These are phyloP conservation scores for Gossypium anomalum DNA, from an alignment of 345 rosid genomes.

Conservation along the genomic window DNA sequence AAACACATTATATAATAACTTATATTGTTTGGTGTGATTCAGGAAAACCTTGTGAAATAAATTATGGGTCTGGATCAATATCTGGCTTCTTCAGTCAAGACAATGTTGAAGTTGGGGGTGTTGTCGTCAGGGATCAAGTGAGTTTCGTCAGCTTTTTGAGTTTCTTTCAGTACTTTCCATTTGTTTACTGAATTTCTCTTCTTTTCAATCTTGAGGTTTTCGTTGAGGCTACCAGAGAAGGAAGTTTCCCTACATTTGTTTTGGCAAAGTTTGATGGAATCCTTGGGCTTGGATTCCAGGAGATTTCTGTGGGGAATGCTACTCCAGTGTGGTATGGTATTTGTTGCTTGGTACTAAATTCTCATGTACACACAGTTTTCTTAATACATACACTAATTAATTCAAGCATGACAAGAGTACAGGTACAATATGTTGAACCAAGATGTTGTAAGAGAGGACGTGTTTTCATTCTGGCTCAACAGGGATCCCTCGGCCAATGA, in stretches of 20 bases:
- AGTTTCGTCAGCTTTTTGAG: slow-evolving; percentile 3
- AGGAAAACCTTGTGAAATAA: slow-evolving; percentile 57
- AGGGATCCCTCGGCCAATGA: slow-evolving; percentile 37
- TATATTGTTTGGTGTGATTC: slow-evolving; percentile 1
- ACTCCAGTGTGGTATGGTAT: slow-evolving; percentile 57
- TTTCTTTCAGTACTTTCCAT: background rate
- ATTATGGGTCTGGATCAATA: slow-evolving; percentile 68
- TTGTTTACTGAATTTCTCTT: background rate
- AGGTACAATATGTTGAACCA: slow-evolving; percentile 75
- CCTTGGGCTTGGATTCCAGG: slow-evolving; percentile 76
- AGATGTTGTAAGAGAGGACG: slow-evolving; percentile 43
- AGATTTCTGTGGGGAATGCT: slow-evolving; percentile 60
- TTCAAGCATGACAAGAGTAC: slow-evolving; percentile 8
- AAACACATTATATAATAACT: background rate
- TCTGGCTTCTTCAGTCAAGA: slow-evolving; percentile 78
- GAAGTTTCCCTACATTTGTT: slow-evolving; percentile 42
- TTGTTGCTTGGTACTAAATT: slow-evolving; percentile 4
- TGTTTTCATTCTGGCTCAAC: slow-evolving; percentile 82
- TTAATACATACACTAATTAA: slow-evolving; percentile 4
- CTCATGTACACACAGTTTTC: background rate
- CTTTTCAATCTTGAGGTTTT: slow-evolving; percentile 40
- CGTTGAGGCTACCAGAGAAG: slow-evolving; percentile 67
- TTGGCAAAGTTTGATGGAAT: slow-evolving; percentile 76
- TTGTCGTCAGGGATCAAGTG: slow-evolving; percentile 65
- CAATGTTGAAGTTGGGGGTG: slow-evolving; percentile 57